Percentiles rank a stretch among this genome's conserved stretches.
phyloP scores from a whole-genome alignment of 768 basidiomycete species.

The Tubosaeta sp. region DNA sequence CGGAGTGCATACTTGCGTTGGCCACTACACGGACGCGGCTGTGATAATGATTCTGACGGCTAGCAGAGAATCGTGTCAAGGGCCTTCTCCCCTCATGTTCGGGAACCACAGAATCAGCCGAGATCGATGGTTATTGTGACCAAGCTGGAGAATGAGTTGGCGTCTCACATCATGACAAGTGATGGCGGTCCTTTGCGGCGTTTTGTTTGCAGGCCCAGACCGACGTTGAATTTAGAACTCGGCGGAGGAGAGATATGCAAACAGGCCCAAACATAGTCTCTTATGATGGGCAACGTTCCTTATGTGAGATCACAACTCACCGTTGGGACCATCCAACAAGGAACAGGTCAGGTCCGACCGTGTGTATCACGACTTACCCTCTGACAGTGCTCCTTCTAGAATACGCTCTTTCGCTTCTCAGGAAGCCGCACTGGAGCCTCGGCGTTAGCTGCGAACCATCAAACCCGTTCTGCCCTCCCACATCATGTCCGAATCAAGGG shows the following conservation, averaged over 20 bases:
- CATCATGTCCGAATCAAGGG: not conserved
- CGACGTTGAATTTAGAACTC: not conserved
- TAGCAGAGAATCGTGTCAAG: no score
- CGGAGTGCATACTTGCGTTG: no score
- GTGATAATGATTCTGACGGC: no score
- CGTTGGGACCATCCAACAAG: not conserved
- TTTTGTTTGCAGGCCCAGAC: no score
- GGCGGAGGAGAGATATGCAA: not conserved
- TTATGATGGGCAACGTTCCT: no score
- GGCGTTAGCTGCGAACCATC: not conserved
- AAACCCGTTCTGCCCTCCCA: not conserved
- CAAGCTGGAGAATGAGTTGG: no score
- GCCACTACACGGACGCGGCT: no score
- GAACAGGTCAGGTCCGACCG: slow-evolving; percentile 2
- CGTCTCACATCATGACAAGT: no score
- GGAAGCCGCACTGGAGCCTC: not conserved
- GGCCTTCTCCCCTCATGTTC: no score
- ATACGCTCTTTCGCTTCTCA: not conserved
- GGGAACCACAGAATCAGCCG: no score
- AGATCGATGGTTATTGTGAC: no score
- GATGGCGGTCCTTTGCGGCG: no score
- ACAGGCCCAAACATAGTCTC: not conserved
- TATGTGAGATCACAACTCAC: not conserved
- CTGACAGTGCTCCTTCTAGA: not conserved
- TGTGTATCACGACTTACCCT: not conserved